Percentiles rank a stretch among this genome's conserved stretches.
Conservation (phyloP, 164 flowering plant species). For the Chloranthus sessilifolius region DNA sequence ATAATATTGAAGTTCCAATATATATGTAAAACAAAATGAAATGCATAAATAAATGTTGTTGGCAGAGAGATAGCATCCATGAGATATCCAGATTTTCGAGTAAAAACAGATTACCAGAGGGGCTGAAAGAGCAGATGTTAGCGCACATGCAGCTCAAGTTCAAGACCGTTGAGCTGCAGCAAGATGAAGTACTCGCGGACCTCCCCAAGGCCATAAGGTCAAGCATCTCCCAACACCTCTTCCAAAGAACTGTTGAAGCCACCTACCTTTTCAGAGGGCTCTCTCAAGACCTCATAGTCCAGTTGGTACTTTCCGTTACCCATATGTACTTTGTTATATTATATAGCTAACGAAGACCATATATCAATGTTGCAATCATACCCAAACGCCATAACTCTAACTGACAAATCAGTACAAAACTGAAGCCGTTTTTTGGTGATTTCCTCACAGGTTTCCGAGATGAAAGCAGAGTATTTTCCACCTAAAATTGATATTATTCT, state of each 20-base stretch:
- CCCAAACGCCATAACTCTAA: too few species aligned
- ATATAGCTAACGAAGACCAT: too few species aligned
- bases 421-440: too few species aligned
- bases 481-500: conserved; percentile 79
- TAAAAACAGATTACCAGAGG: conserved; percentile 76
- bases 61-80: conserved; percentile 73
- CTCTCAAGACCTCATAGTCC: conserved; percentile 56
- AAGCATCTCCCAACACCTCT: conserved; percentile 73
- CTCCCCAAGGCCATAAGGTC: conserved; percentile 88
- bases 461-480: conserved; percentile 90
- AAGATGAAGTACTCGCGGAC: conserved; percentile 67
- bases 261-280: conserved; percentile 71
- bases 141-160: conserved; percentile 77
- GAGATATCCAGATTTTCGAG: conserved; percentile 58
- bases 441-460: conserved; percentile 77
- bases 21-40: too few species aligned
- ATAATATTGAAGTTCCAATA: too few species aligned
- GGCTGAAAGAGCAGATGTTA: conserved; percentile 78
- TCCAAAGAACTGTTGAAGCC: conserved; percentile 40
- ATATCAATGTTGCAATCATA: too few species aligned
- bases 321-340: too few species aligned
- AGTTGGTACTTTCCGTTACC: too few species aligned
- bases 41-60: not conserved
- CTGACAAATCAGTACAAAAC: too few species aligned
- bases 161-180: conserved; percentile 76